Base-by-base conservation (phyloP, 164 flowering plant genomes). In the Buxus sempervirens region DNA sequence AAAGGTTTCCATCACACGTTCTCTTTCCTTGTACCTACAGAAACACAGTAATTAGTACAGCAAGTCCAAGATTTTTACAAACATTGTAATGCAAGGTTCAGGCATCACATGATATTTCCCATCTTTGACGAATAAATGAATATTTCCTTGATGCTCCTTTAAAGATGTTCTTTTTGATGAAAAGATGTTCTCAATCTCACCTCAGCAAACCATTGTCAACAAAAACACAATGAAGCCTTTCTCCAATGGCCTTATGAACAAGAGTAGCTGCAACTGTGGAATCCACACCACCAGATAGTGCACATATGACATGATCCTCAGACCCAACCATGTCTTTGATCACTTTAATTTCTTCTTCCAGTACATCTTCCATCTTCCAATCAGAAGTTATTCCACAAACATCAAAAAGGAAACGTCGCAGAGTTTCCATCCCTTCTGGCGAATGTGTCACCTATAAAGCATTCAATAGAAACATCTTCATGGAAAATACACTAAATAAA, bases 181-280 rank as follows among this genome's bases (percentile, higher is more conserved):
- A 41, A 9, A 5, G 45, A 60, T 22, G 38, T 28, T 38, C 13
- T 6, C 28, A 58, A 13, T 48, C 78, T 75, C 57, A 89, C 99
- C 99, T 92, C 75, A 95, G 71, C 61, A 95, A 76, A 36, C 99
- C 99, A 78, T 95, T 95, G 82, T 92, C 99, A 62, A 95, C 98
- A 82, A 95, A 92, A 72, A 89, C 77, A 78, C 99, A 95, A 65
- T 62, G 99, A 67, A 95, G 98, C 78, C 96, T 84, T 6, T 92
- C 93, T 45, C 98, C 98, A 65, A 95, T 92, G 36, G 98, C 99
- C 78, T 81, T 88, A 62, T 95, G 97, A 75, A 95, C 96, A 68
- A 95, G 86, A 20, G 98, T 90, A 19, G 98, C 99, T n/a, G 98
- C 97, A 73, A 95, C 99, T 0, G 99, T 82, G 36, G 99, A 95